Base-by-base conservation (phyloP, 1,139 yeast genomes). In the Lodderomyces jiufengensis region DNA sequence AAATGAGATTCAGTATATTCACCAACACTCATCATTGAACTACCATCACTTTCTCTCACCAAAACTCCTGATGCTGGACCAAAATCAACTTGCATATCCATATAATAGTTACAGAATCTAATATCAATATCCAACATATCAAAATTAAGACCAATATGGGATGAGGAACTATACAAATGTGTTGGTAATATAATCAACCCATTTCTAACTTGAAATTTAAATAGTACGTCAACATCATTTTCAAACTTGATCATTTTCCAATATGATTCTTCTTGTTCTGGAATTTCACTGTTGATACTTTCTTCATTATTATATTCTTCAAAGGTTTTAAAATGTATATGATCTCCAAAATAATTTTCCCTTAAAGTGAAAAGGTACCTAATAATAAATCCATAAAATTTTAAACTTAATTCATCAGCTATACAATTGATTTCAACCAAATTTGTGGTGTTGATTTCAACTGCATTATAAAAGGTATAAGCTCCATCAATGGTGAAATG, bases 311-410 rank as follows among this genome's bases (percentile, higher is more conserved):
- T 67, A 47, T 80, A 87, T 55, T 92, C 98, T 46, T 87, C 94
- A 38, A 86, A 73, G 0, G 97, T 92, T 48, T 76, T 79, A 54
- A 90, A 92, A 48, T 82, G 88, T n/a, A 77, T 71, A 43, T 74
- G 70, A 36, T 86, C 95, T 4, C 97, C 98, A 58, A 92, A 84
- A 54, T 90, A 90, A 51, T 92, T 92, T 51, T 85, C 96, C 32
- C 84, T 73, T 34, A 92, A 68, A n/a, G 78, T 73, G 65, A 88
- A 76, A 27, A 90, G 63, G 53, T 85, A 87, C 45, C 83, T 76
- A 8, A 87, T 68, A 8, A 87, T 70, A 54, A 80, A 84, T 0
- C 98, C 98, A 53, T 84, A 85, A 37, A 83, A 76, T 37, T 82
- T 73, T 29, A 92, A 54, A 1, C 86, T 78, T 1, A 88, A 77